Evolutionary conservation across 495 filamentous ascomycete genomes (phyloP).

Genomic region (Penicillium daleae): DNA sequence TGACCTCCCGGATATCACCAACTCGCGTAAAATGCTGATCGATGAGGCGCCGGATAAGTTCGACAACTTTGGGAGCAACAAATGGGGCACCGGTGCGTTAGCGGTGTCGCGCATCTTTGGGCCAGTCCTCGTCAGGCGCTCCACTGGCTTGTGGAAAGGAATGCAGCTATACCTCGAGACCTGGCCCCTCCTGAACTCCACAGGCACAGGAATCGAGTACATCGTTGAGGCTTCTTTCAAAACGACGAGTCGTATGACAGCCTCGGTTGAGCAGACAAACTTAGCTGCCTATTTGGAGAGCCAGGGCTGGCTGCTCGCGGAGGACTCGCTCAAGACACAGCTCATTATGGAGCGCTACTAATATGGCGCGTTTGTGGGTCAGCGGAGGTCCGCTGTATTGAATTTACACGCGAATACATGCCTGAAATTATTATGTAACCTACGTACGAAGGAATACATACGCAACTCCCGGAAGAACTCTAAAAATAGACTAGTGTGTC

Average conservation of each 20-base stretch:
- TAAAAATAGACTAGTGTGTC: too few species aligned
- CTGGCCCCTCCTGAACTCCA: conserved; percentile 14
- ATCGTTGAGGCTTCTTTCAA: conserved; percentile 22
- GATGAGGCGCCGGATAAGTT: conserved; percentile 19
- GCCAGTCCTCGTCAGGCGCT: conserved; percentile 15
- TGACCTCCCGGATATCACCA: conserved; percentile 9
- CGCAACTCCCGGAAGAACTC: too few species aligned
- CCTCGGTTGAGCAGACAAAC: conserved; percentile 12
- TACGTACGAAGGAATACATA: too few species aligned
- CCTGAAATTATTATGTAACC: too few species aligned
- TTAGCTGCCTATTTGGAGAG: conserved; percentile 14
- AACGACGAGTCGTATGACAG: conserved; percentile 7
- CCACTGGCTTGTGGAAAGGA: conserved; percentile 6
- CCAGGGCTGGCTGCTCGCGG: conserved; percentile 9
- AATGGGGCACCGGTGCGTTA: conserved; percentile 15
- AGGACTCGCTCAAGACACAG: conserved; percentile 8
- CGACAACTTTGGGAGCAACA: conserved; percentile 14
- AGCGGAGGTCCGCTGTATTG: too few species aligned
- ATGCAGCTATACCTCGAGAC: conserved; percentile 1
- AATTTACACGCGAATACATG: too few species aligned
- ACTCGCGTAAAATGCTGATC: conserved; percentile 21
- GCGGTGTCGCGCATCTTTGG: conserved; percentile 17
- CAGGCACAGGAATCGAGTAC: conserved; percentile 15
- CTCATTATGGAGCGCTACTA: conserved; percentile 16
- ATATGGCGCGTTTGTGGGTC: too few species aligned